Base-by-base conservation (phyloP, 768 basidiomycete genomes). In the Lentinula edodes region DNA sequence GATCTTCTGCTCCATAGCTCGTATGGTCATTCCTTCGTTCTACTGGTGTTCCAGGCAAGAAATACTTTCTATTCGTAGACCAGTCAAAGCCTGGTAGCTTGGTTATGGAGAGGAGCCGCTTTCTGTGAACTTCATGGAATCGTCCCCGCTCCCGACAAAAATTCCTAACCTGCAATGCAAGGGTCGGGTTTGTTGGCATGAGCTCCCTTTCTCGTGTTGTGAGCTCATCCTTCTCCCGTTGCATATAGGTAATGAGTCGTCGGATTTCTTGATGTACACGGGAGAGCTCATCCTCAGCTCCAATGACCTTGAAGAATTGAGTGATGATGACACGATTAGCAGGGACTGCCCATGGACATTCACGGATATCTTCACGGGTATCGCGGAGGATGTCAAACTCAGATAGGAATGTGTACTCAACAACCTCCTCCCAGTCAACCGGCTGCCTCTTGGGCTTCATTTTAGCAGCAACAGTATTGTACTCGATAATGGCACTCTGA, bases 381-480 rank as follows among this genome's bases (percentile, higher is more conserved):
- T 23, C 23, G 3, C 23, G 23, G 23, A 23, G 23, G 23, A 23
- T 23, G 23, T 23, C 23, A 23, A 23, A 23, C 23, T 23, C 23
- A 23, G 23, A 23, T 23, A 23, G 23, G 23, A 23, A 23, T 23
- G 23, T 3, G 3, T 23, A 23, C 23, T 23, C 23, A 23, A 23
- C 23, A 23, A 23, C 23, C 23, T 23, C 23, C 23, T 23, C 23
- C 23, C 23, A 23, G 23, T 23, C 23, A 43, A 60, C 60, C 34
- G 64, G 32, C 0, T 68, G 61, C 15, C 55, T 57, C 10, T 60
- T 57, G 12, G 63, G 68, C 0, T 12, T 38, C 18, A 67, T 34
- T 0, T 41, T 4, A 32, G 13, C 18, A 6, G 65, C 65, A 13
- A 65, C 65, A 1, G 2, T 39, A 34, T 68, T 68, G 62, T 65